Base-by-base conservation (phyloP, 768 basidiomycete genomes). In the Scleroderma citrinum region DNA sequence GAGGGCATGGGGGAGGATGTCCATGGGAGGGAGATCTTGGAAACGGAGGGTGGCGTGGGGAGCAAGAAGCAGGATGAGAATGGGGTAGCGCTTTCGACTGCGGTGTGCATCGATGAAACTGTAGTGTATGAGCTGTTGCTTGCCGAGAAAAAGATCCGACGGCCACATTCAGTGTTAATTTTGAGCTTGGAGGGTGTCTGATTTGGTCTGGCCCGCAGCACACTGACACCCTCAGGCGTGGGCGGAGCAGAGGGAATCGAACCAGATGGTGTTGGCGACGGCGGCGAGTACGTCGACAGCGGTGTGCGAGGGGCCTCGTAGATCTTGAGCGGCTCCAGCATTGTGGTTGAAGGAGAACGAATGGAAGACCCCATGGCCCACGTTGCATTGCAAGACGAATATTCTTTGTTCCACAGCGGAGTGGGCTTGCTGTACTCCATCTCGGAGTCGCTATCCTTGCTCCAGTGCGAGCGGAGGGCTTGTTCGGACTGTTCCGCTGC, bases 101-200 rank as follows among this genome's bases (percentile, higher is more conserved):
- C 85, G 17, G 85, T 87, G 50, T 83, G 84, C 84, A 87, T 85
- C 23, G 83, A 83, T 29, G 82, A 81, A 16, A 71, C 69, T 0
- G 69, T 71, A 23, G 70, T 70, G 44, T 62, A 60, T 32, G 77
- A 74, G 13, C 77, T 77, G 50, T 58, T 71, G 37, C 72, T 75
- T 17, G 68, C 68, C 29, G 68, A 60, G 47, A 65, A 67, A 47
- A 69, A 63, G 43, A 67, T 64, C 32, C 65, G 65, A 29, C 65
- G 65, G 45, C 66, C 66, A 48, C 66, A 67, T 7, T 61, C 58
- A 45, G 83, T 86, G 65, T 86, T 76, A 68, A 87, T 78, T 48
- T 76, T 78, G 49, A 86, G 69, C 46, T 74, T 73, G 36, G 69
- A 46, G 58, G 65, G 48, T 65, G 66, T 55, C 29, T 62, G 42